Base-by-base conservation (phyloP, 345 rosid species). In the Eucalyptus sideroxylon region DNA sequence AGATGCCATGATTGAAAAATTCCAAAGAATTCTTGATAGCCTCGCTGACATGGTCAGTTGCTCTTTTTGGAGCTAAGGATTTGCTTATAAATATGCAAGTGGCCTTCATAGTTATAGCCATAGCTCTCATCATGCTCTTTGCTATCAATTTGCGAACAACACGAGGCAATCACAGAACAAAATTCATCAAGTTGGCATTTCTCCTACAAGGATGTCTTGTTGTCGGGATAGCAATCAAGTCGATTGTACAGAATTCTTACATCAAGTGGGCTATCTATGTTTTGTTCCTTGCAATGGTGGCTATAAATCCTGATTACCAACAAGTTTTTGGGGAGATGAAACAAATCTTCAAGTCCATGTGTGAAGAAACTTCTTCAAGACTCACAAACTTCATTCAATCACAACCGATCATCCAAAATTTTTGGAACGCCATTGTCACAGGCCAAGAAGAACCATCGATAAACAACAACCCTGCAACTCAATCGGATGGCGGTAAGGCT, bases 371-470 rank as follows among this genome's bases (percentile, higher is more conserved):
- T 72, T 72, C 24, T 19, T 37, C 13, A 4, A 19, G 82, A 37
- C 5, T 72, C 45, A 2, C 8, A 72, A 17, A 6, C 82, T 1
- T 10, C 27, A 37, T 10, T 72, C 27, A 11, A 72, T 16, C 17
- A 72, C 82, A 6, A 69, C 26, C 4, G 3, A 16, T 21, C 21
- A 31, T 69, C 40, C 42, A 34, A 34, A 34, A n/a, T 30, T 1
- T 11, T 65, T 0, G 7, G 17, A 16, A 16, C 6, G 0, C 0
- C 17, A 67, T 4, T 31, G 21, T 8, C 3, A 1, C 69, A 60
- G 0, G 34, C 77, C 77, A 0, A 65, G 77, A 14, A 0, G 77
- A 30, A 0, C 0, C 77, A 65, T 30, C 37, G 4, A 65, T 30
- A 30, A 65, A 65, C 31, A 30, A 65, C 16, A 59, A 59, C 65